A percentile compares a stretch with the other conserved stretches of the same genome.
Evolutionary conservation across 1,284 basidiomycete genomes (phyloP).

Genomic region (Irpex rosettiformis): DNA sequence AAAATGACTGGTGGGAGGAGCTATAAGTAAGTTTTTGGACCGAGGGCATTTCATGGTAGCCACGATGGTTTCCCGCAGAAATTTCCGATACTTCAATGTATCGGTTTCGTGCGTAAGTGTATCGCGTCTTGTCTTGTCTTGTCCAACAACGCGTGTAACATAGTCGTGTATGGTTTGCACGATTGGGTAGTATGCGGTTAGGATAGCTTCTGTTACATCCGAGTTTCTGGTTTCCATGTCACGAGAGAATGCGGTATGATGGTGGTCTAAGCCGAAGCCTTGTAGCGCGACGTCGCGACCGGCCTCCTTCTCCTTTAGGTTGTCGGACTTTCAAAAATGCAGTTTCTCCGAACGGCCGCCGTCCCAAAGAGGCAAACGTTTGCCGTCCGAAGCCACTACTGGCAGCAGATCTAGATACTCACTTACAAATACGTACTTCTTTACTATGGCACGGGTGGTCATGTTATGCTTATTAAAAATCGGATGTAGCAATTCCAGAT

Average conservation of each 20-base stretch:
- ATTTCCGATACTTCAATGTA: conserved; percentile 30
- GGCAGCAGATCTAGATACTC: too few species aligned
- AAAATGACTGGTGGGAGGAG: conserved; percentile 47
- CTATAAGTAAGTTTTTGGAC: not conserved
- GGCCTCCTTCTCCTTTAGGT: too few species aligned
- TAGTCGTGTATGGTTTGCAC: conserved; percentile 40
- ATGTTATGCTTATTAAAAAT: too few species aligned
- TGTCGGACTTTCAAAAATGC: too few species aligned
- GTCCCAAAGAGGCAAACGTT: too few species aligned
- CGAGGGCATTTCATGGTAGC: conserved; percentile 20
- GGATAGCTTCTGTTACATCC: conserved; percentile 13
- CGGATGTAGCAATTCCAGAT: too few species aligned
- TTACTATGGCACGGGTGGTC: too few species aligned
- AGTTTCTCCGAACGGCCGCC: too few species aligned
- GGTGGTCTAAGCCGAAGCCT: not conserved
- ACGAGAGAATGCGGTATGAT: not conserved
- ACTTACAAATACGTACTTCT: too few species aligned
- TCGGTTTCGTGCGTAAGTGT: conserved; percentile 10
- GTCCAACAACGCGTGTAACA: conserved; percentile 36
- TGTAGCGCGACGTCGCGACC: not conserved
- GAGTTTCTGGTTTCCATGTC: not conserved
- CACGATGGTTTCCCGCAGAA: conserved; percentile 45
- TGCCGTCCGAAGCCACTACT: too few species aligned
- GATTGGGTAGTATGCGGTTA: conserved; percentile 36
- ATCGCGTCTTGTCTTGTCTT: conserved; percentile 8